Base-by-base conservation (phyloP, 441 rosid species). In the Gossypium schwendimanii region DNA sequence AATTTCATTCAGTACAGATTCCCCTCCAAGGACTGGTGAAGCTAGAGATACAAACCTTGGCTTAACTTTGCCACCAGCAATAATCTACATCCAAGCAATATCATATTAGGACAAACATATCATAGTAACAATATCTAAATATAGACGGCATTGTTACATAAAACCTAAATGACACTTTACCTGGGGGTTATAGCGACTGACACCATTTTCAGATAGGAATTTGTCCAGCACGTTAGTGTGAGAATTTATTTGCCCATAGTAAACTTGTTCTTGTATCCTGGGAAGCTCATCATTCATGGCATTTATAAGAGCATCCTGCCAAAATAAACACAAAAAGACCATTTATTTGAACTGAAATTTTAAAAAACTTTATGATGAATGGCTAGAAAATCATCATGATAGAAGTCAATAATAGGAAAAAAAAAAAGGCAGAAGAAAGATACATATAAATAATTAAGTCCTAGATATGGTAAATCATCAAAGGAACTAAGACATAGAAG, bases 271-370 rank as follows among this genome's bases (percentile, higher is more conserved):
- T 81, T 96, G 99, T 77, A 96, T 87, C 85, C 88, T 96, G 58
- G 94, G 88, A 76, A 93, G 97, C 79, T 96, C 98, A 39, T 91
- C 98, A 79, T 93, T 96, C 96, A 96, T 93, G 75, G 98, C 96
- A 86, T 74, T 93, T 81, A 88, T 78, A 71, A 93, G 96, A 72
- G 94, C 89, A 79, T 91, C 99, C 98, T 96, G 87, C 71, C 23
- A 79, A 70, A 45, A 69, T 60, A 69, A 75, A 69, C 36, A 63
- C 67, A 75, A 72, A 74, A 77, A 59, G 65, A 71, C 71, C 58
- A 18, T 72, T 53, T 26, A 33, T 50, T 76, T n/a, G 44, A 63
- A 53, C 26, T 44, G 28, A 41, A 64, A 64, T 20, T 41, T 41
- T 18, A 4, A 11, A 24, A 55, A 31, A 47, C 15, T 41, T 61